These are phyloP conservation scores for Volvox africanus DNA, from an alignment of 139 green algal genomes.

Conservation along the genomic window DNA sequence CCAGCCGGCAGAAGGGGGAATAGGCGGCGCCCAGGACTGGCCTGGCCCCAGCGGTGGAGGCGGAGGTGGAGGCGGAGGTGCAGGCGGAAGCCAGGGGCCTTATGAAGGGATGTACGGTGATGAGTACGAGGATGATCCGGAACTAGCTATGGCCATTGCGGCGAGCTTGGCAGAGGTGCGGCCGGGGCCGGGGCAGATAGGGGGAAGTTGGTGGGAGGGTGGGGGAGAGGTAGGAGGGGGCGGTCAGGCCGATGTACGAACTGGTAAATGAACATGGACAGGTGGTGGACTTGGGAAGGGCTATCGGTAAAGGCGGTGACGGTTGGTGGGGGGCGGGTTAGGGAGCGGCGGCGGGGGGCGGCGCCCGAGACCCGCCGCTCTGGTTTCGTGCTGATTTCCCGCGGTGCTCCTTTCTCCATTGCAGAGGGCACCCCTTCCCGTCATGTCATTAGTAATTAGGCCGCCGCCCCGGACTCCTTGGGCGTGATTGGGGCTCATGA, in stretches of 20 bases:
- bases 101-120: constrained; percentile 13
- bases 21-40: neutral
- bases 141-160: constrained; percentile 78
- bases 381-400: no score
- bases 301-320: neutral
- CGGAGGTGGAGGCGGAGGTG: neutral
- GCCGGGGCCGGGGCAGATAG: neutral
- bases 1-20: neutral
- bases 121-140: constrained; percentile 60
- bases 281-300: no score
- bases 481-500: no score
- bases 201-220: neutral
- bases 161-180: constrained; percentile 62
- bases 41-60: neutral
- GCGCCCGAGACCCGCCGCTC: no score
- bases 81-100: no score
- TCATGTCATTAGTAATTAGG: no score
- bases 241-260: no score
- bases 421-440: no score
- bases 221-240: neutral
- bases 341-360: neutral
- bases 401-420: no score
- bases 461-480: no score
- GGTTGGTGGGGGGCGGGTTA: no score
- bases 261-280: no score